These are phyloP conservation scores for Phytopythium mirpurense DNA, from an alignment of 352 stramenopile genomes.

Conservation along the genomic window DNA sequence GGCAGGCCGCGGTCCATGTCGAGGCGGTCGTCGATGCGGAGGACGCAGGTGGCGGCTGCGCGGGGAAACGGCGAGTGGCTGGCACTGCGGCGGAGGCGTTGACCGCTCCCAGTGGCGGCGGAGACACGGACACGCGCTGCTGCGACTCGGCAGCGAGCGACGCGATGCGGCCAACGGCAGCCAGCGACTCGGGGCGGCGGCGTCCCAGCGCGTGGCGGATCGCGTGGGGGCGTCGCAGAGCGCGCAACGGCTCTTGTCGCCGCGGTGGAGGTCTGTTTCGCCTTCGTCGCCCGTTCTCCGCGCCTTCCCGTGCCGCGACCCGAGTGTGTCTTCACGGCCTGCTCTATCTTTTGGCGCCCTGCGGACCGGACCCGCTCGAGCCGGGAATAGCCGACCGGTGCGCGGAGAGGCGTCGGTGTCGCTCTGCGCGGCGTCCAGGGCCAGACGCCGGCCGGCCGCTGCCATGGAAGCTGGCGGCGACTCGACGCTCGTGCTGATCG, in stretches of 20 bases:
- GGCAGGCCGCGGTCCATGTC: conserved; percentile 35
- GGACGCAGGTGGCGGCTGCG: not conserved
- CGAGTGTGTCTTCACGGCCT: no score
- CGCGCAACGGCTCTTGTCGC: not conserved
- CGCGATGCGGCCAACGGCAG: not conserved
- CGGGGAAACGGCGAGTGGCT: conserved; percentile 6
- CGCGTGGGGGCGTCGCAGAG: not conserved
- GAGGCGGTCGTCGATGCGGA: not conserved
- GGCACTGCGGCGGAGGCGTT: no score
- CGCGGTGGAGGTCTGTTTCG: not conserved
- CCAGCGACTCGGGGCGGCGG: not conserved
- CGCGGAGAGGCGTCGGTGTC: no score
- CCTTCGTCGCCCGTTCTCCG: conserved; percentile 1
- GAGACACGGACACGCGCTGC: no score
- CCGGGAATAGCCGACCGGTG: no score
- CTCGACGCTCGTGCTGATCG: conserved; percentile 10
- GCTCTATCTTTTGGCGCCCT: no score
- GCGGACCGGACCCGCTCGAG: no score
- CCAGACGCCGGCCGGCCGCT: not conserved
- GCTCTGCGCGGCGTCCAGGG: no score
- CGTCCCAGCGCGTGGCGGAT: not conserved
- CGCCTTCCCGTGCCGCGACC: conserved; percentile 5
- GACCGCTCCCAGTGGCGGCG: no score
- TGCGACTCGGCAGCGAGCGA: no score
- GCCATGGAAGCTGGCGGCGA: not conserved